Conservation (phyloP, 176 grass and related monocot species). For the Hsuehochloa calcarea region DNA sequence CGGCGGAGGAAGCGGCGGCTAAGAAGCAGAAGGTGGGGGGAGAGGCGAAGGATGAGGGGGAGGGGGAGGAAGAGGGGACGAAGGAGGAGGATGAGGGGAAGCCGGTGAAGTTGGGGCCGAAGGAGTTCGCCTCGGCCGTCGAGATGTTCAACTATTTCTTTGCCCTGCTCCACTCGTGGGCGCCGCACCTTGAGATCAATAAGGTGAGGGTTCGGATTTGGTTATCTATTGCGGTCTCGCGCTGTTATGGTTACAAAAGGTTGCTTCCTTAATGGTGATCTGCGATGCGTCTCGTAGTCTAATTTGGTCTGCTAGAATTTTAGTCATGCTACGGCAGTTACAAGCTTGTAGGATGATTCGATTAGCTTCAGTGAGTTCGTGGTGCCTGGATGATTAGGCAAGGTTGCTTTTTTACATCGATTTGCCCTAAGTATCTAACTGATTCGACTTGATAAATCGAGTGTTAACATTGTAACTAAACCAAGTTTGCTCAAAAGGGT, state of each 20-base stretch:
- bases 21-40: conserved; percentile 38
- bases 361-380: not conserved
- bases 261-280: not conserved
- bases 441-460: not conserved
- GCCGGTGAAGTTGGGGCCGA: conserved; percentile 70
- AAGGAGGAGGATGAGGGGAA: conserved; percentile 27
- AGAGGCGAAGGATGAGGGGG: conserved; percentile 23
- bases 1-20: conserved; percentile 9
- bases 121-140: conserved; percentile 61
- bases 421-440: not conserved
- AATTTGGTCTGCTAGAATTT: not conserved
- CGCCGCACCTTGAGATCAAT: conserved; percentile 63
- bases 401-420: not conserved
- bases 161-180: conserved; percentile 68
- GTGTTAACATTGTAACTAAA: not conserved
- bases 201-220: conserved; percentile 49
- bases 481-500: not conserved
- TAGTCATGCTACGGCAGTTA: not conserved
- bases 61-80: conserved; percentile 3
- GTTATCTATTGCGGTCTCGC: not conserved
- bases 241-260: not conserved
- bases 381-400: not conserved
- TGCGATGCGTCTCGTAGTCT: not conserved
- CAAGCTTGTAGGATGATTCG: not conserved
- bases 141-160: conserved; percentile 92